Base-by-base conservation (phyloP, 1,139 yeast species). In the Taiozyma onychis region DNA sequence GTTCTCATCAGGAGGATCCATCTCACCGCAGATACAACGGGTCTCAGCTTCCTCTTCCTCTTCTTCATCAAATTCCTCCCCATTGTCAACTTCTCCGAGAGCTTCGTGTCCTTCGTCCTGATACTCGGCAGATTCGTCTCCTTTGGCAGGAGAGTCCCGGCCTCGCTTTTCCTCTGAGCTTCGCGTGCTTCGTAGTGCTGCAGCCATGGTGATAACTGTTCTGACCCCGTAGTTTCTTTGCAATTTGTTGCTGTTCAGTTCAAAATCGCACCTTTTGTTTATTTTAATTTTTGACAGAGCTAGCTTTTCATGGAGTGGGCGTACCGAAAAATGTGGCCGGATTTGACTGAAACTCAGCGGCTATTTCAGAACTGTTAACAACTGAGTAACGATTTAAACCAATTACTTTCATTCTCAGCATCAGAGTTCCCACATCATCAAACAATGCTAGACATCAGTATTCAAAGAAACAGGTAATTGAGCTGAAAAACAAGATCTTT, bases 21-120 rank as follows among this genome's bases (percentile, higher is more conserved):
- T 53, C 57, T 80, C 80, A 7, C 89, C 93, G 70, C 99, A 93
- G 3, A 91, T 78, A 70, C 99, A 93, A 51, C 98, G 74, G 0
- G 98, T 91, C 48, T 81, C 88, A 24, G 78, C 83, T 41, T 77
- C 83, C 35, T 66, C 75, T 24, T 65, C 74, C 4, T 63, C 73
- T 21, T 54, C 67, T 8, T 51, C 59, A 9, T 48, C 57, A 4
- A 48, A 55, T 22, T 51, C 56, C 26, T 50, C 56, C 9, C 50
- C 57, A 39, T 51, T 54, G 9, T 45, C 57, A 16, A 45, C 56
- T 5, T 55, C 61, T 8, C 52, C 59, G 3, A 47, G 51, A 6
- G 51, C 58, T 26, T 34, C 45, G 13, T n/a, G 51, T 7, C 51
- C 58, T 26, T 34, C 45, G 13, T n/a, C 45, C 16, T 21, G n/a